Conservation (phyloP, 2,329 filamentous ascomycete genomes). For the Fusarium sp. region DNA sequence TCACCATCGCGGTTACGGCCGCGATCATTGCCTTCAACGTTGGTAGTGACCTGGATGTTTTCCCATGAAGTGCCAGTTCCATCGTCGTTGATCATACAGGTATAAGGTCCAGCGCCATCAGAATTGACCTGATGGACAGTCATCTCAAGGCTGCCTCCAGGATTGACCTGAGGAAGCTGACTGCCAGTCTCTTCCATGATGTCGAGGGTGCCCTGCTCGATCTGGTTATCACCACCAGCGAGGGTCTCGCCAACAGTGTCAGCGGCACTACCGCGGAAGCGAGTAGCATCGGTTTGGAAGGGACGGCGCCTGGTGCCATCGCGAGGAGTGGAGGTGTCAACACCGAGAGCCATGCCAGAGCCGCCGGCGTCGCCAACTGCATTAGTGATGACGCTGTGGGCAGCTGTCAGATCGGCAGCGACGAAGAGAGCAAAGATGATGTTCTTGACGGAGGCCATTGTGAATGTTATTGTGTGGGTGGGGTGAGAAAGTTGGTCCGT, state of each 20-base stretch:
- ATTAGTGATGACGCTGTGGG: conserved; percentile 6
- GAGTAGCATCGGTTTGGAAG: conserved; percentile 69
- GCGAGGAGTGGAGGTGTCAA: conserved; percentile 67
- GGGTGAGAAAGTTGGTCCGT: neutral
- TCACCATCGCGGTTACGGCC: conserved; percentile 13
- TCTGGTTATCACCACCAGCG: conserved; percentile 6
- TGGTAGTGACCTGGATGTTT: neutral
- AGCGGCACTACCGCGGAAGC: conserved; percentile 2
- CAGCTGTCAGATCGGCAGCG: neutral
- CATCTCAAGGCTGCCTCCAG: conserved; percentile 67
- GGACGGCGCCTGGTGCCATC: conserved; percentile 68
- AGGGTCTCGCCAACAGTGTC: conserved; percentile 8
- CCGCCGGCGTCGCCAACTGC: conserved; percentile 67
- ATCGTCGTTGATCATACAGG: conserved; percentile 70
- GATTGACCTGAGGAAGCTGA: conserved; percentile 66
- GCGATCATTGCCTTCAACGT: neutral
- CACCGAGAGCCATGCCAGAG: conserved; percentile 60
- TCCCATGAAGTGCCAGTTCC: conserved; percentile 51
- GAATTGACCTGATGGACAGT: conserved; percentile 54
- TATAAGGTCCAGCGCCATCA: conserved; percentile 60
- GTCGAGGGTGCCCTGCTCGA: conserved; percentile 35
- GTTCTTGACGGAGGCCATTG: conserved; percentile 14
- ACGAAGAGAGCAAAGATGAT: conserved; percentile 1
- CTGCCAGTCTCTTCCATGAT: conserved; percentile 67
- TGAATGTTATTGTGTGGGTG: neutral